These are phyloP conservation scores for Chaetomium fimeti DNA, from an alignment of 495 filamentous ascomycete species.

Conservation along the genomic window DNA sequence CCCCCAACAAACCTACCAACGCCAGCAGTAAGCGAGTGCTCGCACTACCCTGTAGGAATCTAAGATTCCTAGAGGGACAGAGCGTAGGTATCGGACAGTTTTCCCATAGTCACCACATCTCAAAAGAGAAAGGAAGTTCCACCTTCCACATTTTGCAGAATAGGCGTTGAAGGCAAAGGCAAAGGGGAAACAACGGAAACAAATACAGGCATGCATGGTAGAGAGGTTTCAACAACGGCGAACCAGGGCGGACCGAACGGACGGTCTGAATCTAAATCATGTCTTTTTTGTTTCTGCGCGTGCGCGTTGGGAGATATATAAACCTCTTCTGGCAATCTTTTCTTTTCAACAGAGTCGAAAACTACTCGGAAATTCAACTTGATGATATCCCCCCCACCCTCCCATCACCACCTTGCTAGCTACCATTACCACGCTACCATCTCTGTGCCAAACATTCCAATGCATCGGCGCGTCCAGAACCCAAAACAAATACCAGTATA, in stretches of 20 bases:
- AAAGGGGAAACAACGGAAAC: slow-evolving; percentile 13
- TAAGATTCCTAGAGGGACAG: neutral
- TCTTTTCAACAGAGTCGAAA: neutral
- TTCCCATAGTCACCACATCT: neutral
- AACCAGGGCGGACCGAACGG: slow-evolving; percentile 3
- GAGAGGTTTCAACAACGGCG: slow-evolving; percentile 39
- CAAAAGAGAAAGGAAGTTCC: slow-evolving; percentile 15
- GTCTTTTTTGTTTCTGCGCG: neutral
- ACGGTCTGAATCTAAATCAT: neutral
- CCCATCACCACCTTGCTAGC: neutral
- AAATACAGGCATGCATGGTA: slow-evolving; percentile 22
- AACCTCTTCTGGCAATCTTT: neutral
- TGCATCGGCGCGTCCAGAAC: neutral
- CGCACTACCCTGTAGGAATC: neutral
- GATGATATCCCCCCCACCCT: slow-evolving; percentile 23
- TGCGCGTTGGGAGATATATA: neutral
- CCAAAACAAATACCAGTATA: neutral
- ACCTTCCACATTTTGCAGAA: slow-evolving; percentile 20
- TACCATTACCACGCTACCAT: neutral
- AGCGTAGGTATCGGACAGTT: neutral
- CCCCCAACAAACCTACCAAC: slow-evolving; percentile 75
- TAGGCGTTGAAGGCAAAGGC: slow-evolving; percentile 27
- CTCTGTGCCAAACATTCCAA: neutral
- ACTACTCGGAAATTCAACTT: slow-evolving; percentile 32
- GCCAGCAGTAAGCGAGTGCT: slow-evolving; percentile 19